Conservation (phyloP, 352 stramenopile species). For the Pythium chondricola region DNA sequence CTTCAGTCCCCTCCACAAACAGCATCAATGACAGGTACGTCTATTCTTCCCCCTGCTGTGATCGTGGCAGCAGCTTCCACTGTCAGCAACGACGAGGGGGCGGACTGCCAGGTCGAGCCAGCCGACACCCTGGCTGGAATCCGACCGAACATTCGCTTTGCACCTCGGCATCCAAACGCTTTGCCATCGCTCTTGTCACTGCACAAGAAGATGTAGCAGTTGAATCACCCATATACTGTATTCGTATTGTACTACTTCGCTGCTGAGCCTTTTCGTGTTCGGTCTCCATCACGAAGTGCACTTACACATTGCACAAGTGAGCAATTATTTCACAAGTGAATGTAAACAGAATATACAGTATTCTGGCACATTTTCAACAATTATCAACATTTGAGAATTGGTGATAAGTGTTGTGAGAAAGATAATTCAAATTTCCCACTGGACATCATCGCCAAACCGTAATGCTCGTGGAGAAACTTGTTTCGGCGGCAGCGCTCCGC, state of each 20-base stretch:
- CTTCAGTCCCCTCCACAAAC: not conserved
- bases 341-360: not conserved
- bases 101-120: not conserved
- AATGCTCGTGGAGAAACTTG: constrained; percentile 4
- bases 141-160: constrained; percentile 37
- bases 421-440: too few relatives aligned
- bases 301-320: too few relatives aligned
- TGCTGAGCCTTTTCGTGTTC: too few relatives aligned
- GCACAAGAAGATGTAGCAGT: constrained; percentile 6
- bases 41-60: not conserved
- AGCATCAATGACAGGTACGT: constrained; percentile 11
- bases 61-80: not conserved
- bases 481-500: constrained; percentile 9
- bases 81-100: not conserved
- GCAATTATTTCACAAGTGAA: too few relatives aligned
- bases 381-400: too few relatives aligned
- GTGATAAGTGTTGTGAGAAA: too few relatives aligned
- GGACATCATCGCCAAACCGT: too few relatives aligned
- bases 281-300: too few relatives aligned
- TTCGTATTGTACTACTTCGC: too few relatives aligned
- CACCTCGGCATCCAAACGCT: constrained; percentile 35
- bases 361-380: too few relatives aligned
- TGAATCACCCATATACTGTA: too few relatives aligned
- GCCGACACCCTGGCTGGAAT: constrained; percentile 5
- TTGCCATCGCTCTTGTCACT: constrained; percentile 33